phyloP scores from a whole-genome alignment of 768 basidiomycete genomes.

The Boletus subparvulus region DNA sequence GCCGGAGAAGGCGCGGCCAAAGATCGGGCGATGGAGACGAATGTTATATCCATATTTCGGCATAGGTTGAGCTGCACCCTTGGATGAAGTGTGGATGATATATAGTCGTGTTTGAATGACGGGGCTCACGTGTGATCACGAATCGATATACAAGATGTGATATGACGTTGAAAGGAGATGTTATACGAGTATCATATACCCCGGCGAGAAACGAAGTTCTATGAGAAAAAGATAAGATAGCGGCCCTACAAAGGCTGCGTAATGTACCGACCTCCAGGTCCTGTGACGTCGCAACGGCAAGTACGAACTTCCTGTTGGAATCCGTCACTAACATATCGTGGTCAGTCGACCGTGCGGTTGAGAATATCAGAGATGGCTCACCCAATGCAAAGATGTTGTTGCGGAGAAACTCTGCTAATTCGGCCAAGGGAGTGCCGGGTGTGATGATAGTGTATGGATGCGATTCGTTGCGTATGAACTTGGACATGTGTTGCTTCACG shows the following conservation, averaged over 20 bases:
- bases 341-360: background rate
- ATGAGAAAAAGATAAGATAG: background rate
- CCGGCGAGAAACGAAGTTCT: slow-evolving; percentile 33
- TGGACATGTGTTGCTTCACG: slow-evolving; percentile 67
- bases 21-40: background rate
- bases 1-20: background rate
- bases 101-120: background rate
- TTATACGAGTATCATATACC: slow-evolving; percentile 18
- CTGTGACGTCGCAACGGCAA: slow-evolving; percentile 74
- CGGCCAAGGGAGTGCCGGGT: slow-evolving; percentile 72
- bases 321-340: slow-evolving; percentile 69
- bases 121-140: background rate
- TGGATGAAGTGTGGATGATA: background rate
- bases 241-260: background rate
- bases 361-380: slow-evolving; percentile 30
- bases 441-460: slow-evolving; percentile 80
- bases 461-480: slow-evolving; percentile 63
- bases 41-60: background rate
- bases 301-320: slow-evolving; percentile 73
- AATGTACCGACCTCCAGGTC: slow-evolving; percentile 53
- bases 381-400: slow-evolving; percentile 76
- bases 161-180: background rate
- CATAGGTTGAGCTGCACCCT: background rate
- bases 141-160: background rate
- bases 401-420: slow-evolving; percentile 78